A percentile compares a stretch with the other conserved stretches of the same genome.
Evolutionary conservation across 345 rosid genomes (phyloP).

Genomic region (Populus alba): DNA sequence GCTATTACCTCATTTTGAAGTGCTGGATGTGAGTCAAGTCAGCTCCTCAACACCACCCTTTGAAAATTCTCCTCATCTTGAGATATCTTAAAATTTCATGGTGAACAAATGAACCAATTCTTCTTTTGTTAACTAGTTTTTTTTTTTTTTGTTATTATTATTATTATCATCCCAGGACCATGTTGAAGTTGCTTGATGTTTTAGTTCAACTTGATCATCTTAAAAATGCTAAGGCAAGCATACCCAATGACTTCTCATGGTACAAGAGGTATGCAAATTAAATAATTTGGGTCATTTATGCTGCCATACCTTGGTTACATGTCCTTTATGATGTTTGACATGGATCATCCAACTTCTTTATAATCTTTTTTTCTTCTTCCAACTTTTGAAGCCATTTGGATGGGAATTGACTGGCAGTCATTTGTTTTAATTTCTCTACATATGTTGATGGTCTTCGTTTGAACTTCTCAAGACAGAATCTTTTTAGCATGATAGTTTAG

Average conservation of each 20-base stretch:
- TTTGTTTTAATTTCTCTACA: not conserved
- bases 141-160: slow-evolving; percentile 2
- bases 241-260: slow-evolving; percentile 99
- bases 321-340: not conserved
- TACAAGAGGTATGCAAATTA: slow-evolving; percentile 68
- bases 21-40: slow-evolving; percentile 5
- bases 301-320: not conserved
- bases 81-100: not conserved
- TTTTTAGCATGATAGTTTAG: not conserved
- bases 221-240: slow-evolving; percentile 98
- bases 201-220: slow-evolving; percentile 98
- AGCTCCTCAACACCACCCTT: not conserved
- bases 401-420: not conserved
- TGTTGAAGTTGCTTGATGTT: slow-evolving; percentile 93
- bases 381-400: not conserved
- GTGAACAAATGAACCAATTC: not conserved
- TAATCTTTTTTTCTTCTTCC: not conserved
- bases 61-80: not conserved
- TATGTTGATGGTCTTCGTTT: not conserved
- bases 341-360: not conserved
- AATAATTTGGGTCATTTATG: not conserved
- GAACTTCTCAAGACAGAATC: not conserved
- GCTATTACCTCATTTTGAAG: slow-evolving; percentile 1
- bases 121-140: slow-evolving; percentile 14
- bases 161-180: slow-evolving; percentile 52